phyloP scores from a whole-genome alignment of 2,329 filamentous ascomycete genomes.

The Ophiosphaerella narmari region DNA sequence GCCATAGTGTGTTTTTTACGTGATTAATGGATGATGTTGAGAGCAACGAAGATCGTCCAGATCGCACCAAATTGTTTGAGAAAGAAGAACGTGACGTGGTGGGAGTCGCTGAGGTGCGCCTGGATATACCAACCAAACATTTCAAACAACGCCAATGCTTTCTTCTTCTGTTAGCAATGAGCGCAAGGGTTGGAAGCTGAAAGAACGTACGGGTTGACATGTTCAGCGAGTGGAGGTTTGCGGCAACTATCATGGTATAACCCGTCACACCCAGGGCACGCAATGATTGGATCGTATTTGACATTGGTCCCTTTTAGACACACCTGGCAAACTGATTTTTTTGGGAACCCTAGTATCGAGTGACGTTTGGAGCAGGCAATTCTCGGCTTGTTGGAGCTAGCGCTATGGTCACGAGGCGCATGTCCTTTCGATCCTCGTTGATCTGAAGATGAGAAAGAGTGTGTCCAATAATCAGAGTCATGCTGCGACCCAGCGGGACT shows the following conservation, averaged over 20 bases:
- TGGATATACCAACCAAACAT: constrained; percentile 10
- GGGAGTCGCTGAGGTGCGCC: neutral
- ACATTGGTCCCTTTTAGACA: constrained; percentile 32
- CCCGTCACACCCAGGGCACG: constrained; percentile 39
- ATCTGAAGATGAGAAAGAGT: neutral
- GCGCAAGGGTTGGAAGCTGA: too few species aligned
- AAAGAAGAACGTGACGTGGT: neutral
- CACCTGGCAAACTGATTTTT: constrained; percentile 29
- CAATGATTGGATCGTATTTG: constrained; percentile 33
- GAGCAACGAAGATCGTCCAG: neutral
- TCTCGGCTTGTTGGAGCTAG: constrained; percentile 1
- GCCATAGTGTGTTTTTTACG: neutral
- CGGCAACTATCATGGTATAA: constrained; percentile 45
- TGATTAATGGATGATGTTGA: neutral
- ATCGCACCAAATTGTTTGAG: neutral
- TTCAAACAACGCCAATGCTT: constrained; percentile 14
- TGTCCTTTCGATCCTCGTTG: neutral
- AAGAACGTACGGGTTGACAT: constrained; percentile 12
- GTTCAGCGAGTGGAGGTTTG: constrained; percentile 20
- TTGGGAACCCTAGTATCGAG: constrained; percentile 6
- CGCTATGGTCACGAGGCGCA: neutral
- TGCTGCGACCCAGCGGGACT: neutral
- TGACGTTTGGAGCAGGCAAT: too few species aligned
- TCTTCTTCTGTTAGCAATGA: constrained; percentile 12
- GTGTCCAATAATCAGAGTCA: neutral